phyloP scores from a whole-genome alignment of 306 rosid genomes.

The Mucuna pruriens region DNA sequence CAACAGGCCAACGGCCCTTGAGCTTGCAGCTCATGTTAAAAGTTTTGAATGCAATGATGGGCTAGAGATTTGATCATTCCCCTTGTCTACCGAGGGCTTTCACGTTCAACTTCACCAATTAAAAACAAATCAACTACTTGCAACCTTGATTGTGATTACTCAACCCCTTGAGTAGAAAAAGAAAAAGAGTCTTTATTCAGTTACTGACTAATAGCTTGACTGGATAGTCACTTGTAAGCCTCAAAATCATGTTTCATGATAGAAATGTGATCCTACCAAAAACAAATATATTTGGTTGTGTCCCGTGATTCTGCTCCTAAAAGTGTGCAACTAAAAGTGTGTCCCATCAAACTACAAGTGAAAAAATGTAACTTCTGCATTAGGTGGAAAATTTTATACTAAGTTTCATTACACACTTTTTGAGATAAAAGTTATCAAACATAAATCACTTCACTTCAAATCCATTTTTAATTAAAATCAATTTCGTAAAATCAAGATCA shows the following conservation, averaged over 20 bases:
- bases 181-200: not conserved
- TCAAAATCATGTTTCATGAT: not conserved
- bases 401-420: not conserved
- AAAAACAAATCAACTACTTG: not conserved
- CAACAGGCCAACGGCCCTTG: not conserved
- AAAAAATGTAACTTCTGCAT: not conserved
- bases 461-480: not conserved
- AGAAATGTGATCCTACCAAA: not conserved
- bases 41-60: not conserved
- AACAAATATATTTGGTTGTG: not conserved
- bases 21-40: not conserved
- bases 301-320: not conserved
- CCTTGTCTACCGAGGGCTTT: not conserved
- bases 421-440: not conserved
- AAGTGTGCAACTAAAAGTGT: not conserved
- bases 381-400: not conserved
- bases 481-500: not conserved
- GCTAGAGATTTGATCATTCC: not conserved
- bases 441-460: not conserved
- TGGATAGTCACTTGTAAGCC: not conserved
- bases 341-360: no score
- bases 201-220: not conserved
- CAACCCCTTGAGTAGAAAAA: not conserved
- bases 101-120: not conserved
- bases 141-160: not conserved